Percentiles rank a stretch among this genome's conserved stretches.
phyloP scores from a whole-genome alignment of 2,329 filamentous ascomycete species.

The Ceratocystis harringtonii region DNA sequence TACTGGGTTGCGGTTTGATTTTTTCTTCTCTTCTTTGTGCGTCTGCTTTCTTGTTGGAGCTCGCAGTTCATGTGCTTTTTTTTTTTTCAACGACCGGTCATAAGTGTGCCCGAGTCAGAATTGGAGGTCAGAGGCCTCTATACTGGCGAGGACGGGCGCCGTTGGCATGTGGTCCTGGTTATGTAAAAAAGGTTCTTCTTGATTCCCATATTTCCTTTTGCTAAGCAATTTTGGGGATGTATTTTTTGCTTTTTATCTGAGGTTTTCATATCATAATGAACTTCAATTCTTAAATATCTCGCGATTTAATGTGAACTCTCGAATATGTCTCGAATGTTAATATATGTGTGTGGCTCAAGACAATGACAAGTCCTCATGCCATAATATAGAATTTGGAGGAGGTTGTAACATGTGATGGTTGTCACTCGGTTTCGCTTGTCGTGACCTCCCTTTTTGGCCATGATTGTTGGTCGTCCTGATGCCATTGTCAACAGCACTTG shows the following conservation, averaged over 20 bases:
- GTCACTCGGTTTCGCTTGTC: no score
- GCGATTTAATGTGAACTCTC: not conserved
- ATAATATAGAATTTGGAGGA: no score
- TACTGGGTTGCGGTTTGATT: constrained; percentile 2
- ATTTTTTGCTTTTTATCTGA: not conserved
- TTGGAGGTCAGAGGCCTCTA: not conserved
- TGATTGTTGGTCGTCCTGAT: not conserved
- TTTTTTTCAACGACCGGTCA: not conserved
- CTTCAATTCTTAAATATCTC: not conserved
- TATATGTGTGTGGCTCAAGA: no score
- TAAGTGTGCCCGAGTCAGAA: not conserved
- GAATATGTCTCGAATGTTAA: not conserved
- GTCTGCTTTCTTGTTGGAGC: not conserved
- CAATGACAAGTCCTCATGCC: no score
- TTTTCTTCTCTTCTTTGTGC: not conserved
- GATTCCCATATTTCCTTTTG: not conserved
- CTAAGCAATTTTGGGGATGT: not conserved
- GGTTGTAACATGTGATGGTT: no score
- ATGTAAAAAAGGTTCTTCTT: not conserved
- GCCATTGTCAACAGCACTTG: not conserved
- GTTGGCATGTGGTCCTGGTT: not conserved
- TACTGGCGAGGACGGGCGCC: not conserved
- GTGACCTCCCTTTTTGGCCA: no score
- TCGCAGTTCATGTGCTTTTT: not conserved
- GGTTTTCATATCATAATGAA: constrained; percentile 3